Conservation (phyloP, 768 basidiomycete species). For the Lentinula boryana region DNA sequence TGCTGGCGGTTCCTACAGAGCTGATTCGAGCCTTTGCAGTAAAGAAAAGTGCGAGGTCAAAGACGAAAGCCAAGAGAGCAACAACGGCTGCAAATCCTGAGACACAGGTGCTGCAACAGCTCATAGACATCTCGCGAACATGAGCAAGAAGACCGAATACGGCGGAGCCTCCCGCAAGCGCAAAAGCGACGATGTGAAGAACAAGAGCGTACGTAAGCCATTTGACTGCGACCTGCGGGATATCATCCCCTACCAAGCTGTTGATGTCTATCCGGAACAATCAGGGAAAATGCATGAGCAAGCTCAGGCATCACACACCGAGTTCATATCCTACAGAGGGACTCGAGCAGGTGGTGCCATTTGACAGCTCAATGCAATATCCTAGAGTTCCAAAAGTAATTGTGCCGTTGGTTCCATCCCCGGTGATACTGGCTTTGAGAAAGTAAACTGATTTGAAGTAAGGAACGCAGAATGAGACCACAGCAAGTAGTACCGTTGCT, state of each 20-base stretch:
- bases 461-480: constrained; percentile 90
- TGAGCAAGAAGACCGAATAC: constrained; percentile 87
- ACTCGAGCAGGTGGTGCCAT: constrained; percentile 65
- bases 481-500: constrained; percentile 74
- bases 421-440: constrained; percentile 64
- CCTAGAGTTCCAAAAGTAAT: constrained; percentile 89
- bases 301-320: constrained; percentile 41
- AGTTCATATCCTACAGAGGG: constrained; percentile 85
- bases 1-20: constrained; percentile 65
- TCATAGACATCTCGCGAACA: constrained; percentile 81
- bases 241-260: constrained; percentile 62
- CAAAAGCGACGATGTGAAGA: constrained; percentile 85
- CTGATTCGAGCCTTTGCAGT: constrained; percentile 83
- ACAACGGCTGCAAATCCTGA: constrained; percentile 77
- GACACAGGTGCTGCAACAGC: constrained; percentile 74
- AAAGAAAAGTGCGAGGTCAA: constrained; percentile 90
- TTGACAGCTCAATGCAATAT: constrained; percentile 64
- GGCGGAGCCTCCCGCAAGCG: constrained; percentile 61
- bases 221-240: constrained; percentile 81
- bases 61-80: constrained; percentile 83
- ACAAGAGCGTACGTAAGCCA: constrained; percentile 95
- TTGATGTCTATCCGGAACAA: constrained; percentile 61
- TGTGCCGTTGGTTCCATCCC: constrained; percentile 42
- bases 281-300: background rate
- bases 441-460: constrained; percentile 87